phyloP scores from a whole-genome alignment of 129 eudicot genomes.

The Rutidosis leptorrhynchoides region DNA sequence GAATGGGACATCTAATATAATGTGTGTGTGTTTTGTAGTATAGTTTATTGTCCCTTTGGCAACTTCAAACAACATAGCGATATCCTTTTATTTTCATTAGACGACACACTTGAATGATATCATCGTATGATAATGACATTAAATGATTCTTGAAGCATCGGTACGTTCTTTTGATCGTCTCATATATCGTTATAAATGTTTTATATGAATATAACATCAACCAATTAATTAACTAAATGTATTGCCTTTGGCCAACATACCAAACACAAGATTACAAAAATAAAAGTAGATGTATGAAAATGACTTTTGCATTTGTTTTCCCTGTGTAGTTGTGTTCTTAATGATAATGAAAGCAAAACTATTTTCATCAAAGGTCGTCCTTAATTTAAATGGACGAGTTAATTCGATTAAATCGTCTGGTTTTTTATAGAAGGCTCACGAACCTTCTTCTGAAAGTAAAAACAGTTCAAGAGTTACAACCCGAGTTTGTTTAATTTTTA shows the following conservation, averaged over 20 bases:
- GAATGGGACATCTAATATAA: too few species aligned
- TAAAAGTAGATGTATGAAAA: neutral
- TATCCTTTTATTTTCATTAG: conserved; percentile 10
- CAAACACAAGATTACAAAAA: neutral
- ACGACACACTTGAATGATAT: conserved; percentile 21
- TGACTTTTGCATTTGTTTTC: neutral
- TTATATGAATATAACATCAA: too few species aligned
- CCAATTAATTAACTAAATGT: conserved; percentile 1
- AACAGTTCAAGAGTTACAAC: neutral
- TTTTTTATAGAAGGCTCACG: neutral
- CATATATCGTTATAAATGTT: too few species aligned
- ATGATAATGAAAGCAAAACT: neutral
- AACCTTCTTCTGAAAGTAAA: neutral
- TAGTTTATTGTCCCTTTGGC: conserved; percentile 4
- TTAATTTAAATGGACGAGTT: neutral
- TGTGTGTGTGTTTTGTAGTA: neutral
- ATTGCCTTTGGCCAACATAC: neutral
- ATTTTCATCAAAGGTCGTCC: neutral
- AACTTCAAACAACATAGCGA: conserved; percentile 9
- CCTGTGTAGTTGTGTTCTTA: neutral
- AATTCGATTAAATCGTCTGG: neutral
- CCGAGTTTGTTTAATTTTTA: neutral
- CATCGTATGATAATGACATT: conserved; percentile 19
- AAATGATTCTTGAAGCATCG: too few species aligned
- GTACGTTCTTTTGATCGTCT: too few species aligned